Base-by-base conservation (phyloP, 495 filamentous ascomycete genomes). In the Hypoxylon intermedium region DNA sequence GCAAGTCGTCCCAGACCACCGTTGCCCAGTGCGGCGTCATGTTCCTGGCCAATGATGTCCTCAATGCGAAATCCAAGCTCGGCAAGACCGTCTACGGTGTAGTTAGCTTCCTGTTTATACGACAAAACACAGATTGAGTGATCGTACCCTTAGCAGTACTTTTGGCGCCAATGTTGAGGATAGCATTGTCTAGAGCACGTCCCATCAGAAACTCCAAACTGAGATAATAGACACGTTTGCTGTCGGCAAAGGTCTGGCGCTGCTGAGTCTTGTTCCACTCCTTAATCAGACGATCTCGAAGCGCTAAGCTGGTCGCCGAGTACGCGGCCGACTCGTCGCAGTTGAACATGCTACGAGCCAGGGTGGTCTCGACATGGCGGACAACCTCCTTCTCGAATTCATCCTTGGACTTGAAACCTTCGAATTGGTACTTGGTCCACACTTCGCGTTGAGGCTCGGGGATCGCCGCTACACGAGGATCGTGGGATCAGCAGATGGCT, bases 211-310 rank as follows among this genome's bases (percentile, higher is more conserved):
- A 98, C 70, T 98, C 94, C 36, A 98, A 83, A 24, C 92, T 96
- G 36, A 98, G 81, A 72, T 98, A 98, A 76, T 98, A 98, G 42
- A 98, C 83, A 31, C 94, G 83, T 82, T 98, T 98, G 73, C 87
- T 87, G 66, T 97, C 95, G 21, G 81, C 77, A 53, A 90, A 90
- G 15, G 93, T 97, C 79, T 98, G 94, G 48, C 88, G 87, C 75
- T 98, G 94, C 73, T 98, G 95, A 48, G 94, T 98, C 74, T 87
- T 90, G 75, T 97, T 98, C 94, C 94, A 98, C 53, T 95, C 89
- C 61, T 94, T 90, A 65, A 98, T 87, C 63, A 98, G 80, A 26
- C 92, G 86, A 74, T 98, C 94, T 65, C 95, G 84, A 74, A 98
- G 90, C 19, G 94, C 95, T 50, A 98, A 81, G 46, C 90, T 88